Evolutionary conservation across 768 basidiomycete genomes (phyloP).

Genomic region (Tricholoma hemisulphureum): DNA sequence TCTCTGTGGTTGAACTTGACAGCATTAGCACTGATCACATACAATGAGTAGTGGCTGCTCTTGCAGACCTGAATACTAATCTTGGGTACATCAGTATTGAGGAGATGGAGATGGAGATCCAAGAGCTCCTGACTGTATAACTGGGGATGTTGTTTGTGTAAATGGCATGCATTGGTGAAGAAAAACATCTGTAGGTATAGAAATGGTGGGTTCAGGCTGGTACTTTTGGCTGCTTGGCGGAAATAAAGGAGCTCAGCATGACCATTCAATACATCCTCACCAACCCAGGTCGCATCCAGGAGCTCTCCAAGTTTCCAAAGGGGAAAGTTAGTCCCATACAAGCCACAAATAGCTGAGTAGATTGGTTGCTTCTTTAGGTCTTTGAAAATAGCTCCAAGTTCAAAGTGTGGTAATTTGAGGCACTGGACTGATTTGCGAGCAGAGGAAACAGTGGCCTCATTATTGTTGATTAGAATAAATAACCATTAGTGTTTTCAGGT

Average conservation of each 20-base stretch:
- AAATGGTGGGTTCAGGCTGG: background rate
- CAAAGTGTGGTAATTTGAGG: background rate
- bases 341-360: conserved; percentile 7
- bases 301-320: conserved; percentile 20
- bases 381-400: background rate
- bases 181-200: conserved; percentile 13
- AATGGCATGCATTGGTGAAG: conserved; percentile 4
- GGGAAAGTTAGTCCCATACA: conserved; percentile 12
- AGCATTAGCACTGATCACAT: conserved; percentile 5
- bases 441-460: background rate
- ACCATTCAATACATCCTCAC: conserved; percentile 23
- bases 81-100: background rate
- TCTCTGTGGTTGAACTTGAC: conserved; percentile 13
- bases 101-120: conserved; percentile 5
- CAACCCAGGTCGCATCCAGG: conserved; percentile 23
- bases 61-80: conserved; percentile 8
- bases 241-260: conserved; percentile 18
- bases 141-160: conserved; percentile 1
- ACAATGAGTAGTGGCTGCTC: conserved; percentile 13
- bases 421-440: background rate
- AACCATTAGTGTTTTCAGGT: too few species aligned
- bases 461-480: conserved; percentile 3
- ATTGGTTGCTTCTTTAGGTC: background rate
- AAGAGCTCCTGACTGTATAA: conserved; percentile 4
- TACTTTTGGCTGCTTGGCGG: background rate